These are phyloP conservation scores for Amaranthus tricolor DNA, from an alignment of 179 eudicot species.

Conservation along the genomic window DNA sequence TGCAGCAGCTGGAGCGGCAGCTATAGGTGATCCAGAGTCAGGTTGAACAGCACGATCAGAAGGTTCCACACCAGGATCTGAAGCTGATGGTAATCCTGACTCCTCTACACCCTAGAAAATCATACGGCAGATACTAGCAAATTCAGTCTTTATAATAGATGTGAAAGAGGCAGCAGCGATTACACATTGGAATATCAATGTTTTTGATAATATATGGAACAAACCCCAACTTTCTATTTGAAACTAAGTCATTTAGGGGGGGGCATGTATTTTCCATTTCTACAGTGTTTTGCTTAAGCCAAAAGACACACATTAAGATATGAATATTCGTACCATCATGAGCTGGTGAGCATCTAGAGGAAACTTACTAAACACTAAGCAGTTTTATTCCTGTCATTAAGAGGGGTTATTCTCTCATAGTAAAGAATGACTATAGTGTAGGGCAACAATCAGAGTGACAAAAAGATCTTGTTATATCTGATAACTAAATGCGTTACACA, in stretches of 20 bases:
- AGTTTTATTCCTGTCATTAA: not conserved
- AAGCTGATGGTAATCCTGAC: slow-evolving; percentile 40
- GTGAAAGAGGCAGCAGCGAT: not conserved
- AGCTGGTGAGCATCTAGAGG: not conserved
- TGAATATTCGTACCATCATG: not conserved
- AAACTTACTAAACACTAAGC: not conserved
- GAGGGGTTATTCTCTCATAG: not conserved
- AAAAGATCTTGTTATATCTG: not conserved
- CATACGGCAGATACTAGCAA: slow-evolving; percentile 4
- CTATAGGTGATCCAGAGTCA: slow-evolving; percentile 52
- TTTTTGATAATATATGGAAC: not conserved
- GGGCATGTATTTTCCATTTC: not conserved
- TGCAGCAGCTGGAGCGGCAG: slow-evolving; percentile 49
- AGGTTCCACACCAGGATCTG: slow-evolving; percentile 44
- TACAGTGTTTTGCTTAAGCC: not conserved
- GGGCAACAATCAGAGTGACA: not conserved
- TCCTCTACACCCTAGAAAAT: slow-evolving; percentile 57
- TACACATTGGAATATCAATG: not conserved
- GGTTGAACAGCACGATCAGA: slow-evolving; percentile 37
- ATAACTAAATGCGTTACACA: not conserved
- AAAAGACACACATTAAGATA: not conserved
- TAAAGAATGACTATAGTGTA: not conserved
- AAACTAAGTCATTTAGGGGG: not conserved
- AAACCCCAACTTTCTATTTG: not conserved
- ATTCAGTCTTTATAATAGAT: not conserved